Conservation (phyloP, 202 grass and related monocot species). For the Elaeis oleifera region DNA sequence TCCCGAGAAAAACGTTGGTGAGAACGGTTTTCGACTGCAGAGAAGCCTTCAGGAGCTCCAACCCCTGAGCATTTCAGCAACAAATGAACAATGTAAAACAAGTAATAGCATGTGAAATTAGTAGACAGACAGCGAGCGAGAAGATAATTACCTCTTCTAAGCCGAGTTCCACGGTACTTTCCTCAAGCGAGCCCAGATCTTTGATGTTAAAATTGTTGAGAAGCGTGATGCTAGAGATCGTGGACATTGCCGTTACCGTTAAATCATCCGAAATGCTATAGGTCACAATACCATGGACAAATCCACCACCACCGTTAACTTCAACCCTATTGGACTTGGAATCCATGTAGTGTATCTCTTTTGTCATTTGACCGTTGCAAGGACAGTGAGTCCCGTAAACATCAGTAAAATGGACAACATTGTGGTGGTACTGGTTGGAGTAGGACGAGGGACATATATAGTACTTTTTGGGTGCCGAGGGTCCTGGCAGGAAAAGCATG, state of each 20-base stretch:
- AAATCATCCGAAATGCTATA: constrained; percentile 37
- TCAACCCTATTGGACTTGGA: not conserved
- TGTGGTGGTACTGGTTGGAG: no score
- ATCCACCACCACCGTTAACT: constrained; percentile 5
- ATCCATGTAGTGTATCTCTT: not conserved
- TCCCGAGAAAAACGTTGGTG: constrained; percentile 27
- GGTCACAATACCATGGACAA: constrained; percentile 23
- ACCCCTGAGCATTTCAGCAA: constrained; percentile 19
- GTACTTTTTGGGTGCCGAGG: not conserved
- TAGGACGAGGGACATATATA: not conserved
- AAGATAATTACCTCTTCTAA: constrained; percentile 27
- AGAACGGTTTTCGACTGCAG: constrained; percentile 40
- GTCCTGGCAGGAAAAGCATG: constrained; percentile 1
- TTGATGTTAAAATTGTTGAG: constrained; percentile 15
- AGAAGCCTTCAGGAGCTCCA: constrained; percentile 36
- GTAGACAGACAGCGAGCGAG: not conserved
- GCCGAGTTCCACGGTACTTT: constrained; percentile 17
- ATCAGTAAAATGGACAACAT: no score
- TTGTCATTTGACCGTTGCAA: not conserved
- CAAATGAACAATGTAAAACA: not conserved
- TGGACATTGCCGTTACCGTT: constrained; percentile 19
- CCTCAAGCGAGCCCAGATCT: constrained; percentile 14
- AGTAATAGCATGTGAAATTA: not conserved
- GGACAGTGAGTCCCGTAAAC: no score
- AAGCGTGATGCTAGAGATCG: not conserved